Evolutionary conservation across 768 basidiomycete species (phyloP), one percentile per base, ranked within the genome.

Genomic region (Lyophyllum semitale): DNA sequence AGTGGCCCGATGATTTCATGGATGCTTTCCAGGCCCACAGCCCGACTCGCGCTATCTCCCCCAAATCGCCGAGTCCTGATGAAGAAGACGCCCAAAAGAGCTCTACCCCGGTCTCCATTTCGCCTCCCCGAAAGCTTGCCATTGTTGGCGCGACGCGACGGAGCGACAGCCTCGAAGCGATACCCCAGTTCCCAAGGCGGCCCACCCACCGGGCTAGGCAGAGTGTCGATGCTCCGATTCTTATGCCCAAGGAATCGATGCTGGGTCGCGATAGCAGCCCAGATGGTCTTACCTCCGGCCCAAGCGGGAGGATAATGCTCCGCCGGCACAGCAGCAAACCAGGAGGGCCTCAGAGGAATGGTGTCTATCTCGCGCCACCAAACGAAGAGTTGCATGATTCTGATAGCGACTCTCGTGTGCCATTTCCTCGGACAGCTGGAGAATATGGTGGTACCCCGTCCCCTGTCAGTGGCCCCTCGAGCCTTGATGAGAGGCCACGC

Each of bases 1-100:
- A 88, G 68, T 91, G 88, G 88, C 88, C 91, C 0, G 88, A 91
- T 69, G 89, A 91, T 68, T 89, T 91, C 66, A 66, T 91, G 52
- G 83, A 84, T 59, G 83, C 75, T 26, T 81, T 88, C 57, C 75
- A 77, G 51, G 55, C 69, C 55, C 72, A 62, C 44, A 67, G 55
- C 59, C 69, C 61, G 46, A 51, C 66, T 68, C 69, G 61, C 54
- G 48, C 68, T 55, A 53, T 66, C 66, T 37, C 67, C 55, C 53
- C 66, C 46, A 69, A 70, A 53, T 68, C 73, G 40, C 51, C 64
- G 49, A 55, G 62, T 53, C 59, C 67, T 50, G 64, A 64, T 60
- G 33, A 50, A 52, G 64, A 66, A 57, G 64, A 63, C 54, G 38
- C 50, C 45, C 58, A 57, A 33, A 66, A 66, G 42, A 60, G 38